A percentile compares a stretch with the other conserved stretches of the same genome.
Evolutionary conservation across 2,329 filamentous ascomycete species (phyloP).

Genomic region (Rachicladosporium sp.): DNA sequence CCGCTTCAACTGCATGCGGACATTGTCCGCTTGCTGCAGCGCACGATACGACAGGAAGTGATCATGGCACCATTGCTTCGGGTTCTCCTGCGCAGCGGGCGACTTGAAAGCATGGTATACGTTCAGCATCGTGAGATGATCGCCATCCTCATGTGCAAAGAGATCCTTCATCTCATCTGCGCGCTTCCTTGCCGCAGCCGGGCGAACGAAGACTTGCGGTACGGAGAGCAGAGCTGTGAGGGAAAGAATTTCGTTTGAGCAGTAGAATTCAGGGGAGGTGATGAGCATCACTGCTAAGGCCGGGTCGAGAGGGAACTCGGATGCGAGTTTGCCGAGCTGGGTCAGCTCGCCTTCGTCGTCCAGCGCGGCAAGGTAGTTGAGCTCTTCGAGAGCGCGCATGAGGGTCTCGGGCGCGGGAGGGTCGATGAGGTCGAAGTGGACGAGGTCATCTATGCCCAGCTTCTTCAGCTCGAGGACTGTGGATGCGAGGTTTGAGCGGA

Average conservation of each 20-base stretch:
- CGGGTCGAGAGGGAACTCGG: constrained; percentile 90
- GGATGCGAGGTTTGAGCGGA: constrained; percentile 86
- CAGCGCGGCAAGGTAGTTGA: constrained; percentile 92
- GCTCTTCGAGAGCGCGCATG: constrained; percentile 93
- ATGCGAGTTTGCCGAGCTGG: constrained; percentile 69
- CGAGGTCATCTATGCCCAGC: constrained; percentile 84
- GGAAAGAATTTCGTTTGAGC: constrained; percentile 94
- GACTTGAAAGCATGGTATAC: constrained; percentile 96
- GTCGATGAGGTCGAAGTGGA: constrained; percentile 98
- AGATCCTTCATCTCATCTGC: constrained; percentile 96
- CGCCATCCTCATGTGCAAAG: constrained; percentile 85
- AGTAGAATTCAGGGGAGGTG: constrained; percentile 93
- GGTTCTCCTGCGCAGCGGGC: constrained; percentile 54
- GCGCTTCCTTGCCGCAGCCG: constrained; percentile 70
- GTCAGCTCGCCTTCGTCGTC: constrained; percentile 95
- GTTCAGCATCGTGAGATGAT: constrained; percentile 92
- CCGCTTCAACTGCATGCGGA: constrained; percentile 77
- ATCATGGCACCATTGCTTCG: constrained; percentile 90
- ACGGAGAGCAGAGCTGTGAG: constrained; percentile 90
- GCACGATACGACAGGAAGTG: constrained; percentile 87
- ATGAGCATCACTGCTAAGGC: constrained; percentile 95
- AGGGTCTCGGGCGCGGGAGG: constrained; percentile 94
- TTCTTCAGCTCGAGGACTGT: constrained; percentile 97
- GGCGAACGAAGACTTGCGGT: constrained; percentile 84
- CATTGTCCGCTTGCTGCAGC: constrained; percentile 84